Evolutionary conservation across 768 basidiomycete genomes (phyloP), one percentile per base, ranked within the genome.

Genomic region (Hirschioporus abietinus): DNA sequence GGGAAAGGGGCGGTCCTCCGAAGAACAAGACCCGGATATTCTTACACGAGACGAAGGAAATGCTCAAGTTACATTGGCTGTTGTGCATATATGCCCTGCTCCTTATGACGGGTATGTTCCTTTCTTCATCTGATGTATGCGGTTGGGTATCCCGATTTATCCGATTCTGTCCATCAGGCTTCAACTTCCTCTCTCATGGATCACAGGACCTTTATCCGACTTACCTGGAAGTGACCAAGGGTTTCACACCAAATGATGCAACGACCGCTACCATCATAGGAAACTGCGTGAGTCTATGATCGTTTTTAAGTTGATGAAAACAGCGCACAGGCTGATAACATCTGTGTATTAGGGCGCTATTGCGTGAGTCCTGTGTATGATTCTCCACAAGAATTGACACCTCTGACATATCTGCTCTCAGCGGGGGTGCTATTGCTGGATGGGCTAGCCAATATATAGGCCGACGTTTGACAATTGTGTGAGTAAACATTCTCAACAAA

Each of bases 241-340:
- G 81, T 18, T 87, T 94, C 73, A 75, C 79, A 36, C 27, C 80
- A 0, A 82, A 86, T 68, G 72, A 82, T 68, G 83, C 92, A 0
- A 90, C 90, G 7, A 81, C 86, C 35, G 90, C 92, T 0, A 94
- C 93, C 10, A 94, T 95, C 73, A 90, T 95, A 68, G 89, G 90
- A 58, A 91, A 86, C 72, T 87, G 85, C 71, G 88, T 82, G 42
- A 52, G 42, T 52, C 20, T 10, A 15, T 3, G 42, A 52, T 52
- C 42, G 2, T 52, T 52, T 1, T 15, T 52, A 52, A 52, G 12
- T 52, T 52, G 42, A 52, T 52, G 15, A 52, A 15, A 52, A 52
- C 20, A 15, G 42, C 20, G 42, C 42, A 52, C 30, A 30, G 30
- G 30, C 42, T 52, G 42, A 52, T 52, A 15, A 12, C 20, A 15